phyloP scores from a whole-genome alignment of 139 green algal genomes.

The Picochlorum sp. region DNA sequence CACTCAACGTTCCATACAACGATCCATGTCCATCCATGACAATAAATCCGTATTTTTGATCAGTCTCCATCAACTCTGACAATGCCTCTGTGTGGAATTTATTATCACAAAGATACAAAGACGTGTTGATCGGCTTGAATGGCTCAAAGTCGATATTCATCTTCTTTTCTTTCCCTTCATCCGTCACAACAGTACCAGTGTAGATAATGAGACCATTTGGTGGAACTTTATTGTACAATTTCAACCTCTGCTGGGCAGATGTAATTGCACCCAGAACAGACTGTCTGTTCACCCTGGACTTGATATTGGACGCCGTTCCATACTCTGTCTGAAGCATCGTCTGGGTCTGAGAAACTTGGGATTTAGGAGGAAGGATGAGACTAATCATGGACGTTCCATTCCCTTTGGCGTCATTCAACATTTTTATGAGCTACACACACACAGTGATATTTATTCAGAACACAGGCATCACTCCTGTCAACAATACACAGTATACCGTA shows the following conservation, averaged over 20 bases:
- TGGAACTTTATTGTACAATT: conserved; percentile 93
- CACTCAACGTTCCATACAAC: conserved; percentile 92
- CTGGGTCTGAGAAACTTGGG: conserved; percentile 83
- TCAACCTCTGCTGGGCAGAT: conserved; percentile 90
- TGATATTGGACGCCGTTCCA: conserved; percentile 98
- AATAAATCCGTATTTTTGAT: conserved; percentile 97
- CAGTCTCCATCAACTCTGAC: conserved; percentile 86
- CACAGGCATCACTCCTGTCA: background rate
- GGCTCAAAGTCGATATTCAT: conserved; percentile 99
- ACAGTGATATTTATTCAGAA: background rate
- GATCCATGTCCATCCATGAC: conserved; percentile 98
- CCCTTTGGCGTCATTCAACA: conserved; percentile 66
- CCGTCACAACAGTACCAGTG: conserved; percentile 94
- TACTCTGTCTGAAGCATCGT: conserved; percentile 99
- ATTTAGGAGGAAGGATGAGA: conserved; percentile 96
- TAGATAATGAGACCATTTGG: conserved; percentile 96
- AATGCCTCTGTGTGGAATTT: conserved; percentile 99
- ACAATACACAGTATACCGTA: conserved; percentile 24
- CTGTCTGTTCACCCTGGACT: conserved; percentile 94
- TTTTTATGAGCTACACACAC: conserved; percentile 75
- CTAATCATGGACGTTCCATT: conserved; percentile 99
- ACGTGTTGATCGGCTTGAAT: conserved; percentile 99
- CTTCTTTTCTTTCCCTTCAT: conserved; percentile 98
- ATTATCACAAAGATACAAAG: conserved; percentile 99
- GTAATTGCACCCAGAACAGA: conserved; percentile 97